Conservation (phyloP, 805 yeast species). For the Blastobotrys terrestris region DNA sequence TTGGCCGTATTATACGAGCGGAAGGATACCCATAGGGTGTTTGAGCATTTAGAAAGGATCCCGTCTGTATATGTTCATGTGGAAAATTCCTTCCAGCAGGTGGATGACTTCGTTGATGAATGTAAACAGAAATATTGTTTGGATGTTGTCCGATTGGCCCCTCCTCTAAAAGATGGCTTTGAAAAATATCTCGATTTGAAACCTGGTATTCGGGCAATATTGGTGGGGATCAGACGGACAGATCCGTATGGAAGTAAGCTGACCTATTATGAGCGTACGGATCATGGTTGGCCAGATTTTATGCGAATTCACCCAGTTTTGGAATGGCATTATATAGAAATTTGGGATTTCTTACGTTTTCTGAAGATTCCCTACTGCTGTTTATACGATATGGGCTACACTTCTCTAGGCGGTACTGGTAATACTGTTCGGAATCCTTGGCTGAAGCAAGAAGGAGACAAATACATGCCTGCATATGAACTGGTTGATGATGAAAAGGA, state of each 20-base stretch:
- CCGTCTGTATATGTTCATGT: constrained; percentile 70
- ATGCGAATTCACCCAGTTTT: constrained; percentile 80
- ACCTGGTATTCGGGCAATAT: constrained; percentile 58
- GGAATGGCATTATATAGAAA: constrained; percentile 76
- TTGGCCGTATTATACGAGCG: constrained; percentile 45
- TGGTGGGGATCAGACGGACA: constrained; percentile 81
- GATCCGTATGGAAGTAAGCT: constrained; percentile 76
- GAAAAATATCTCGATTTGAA: constrained; percentile 48
- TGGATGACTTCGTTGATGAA: constrained; percentile 55
- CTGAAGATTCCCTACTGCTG: constrained; percentile 61
- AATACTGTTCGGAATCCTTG: constrained; percentile 71
- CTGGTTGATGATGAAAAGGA: constrained; percentile 52
- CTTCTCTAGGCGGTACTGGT: constrained; percentile 77
- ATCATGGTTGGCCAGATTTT: constrained; percentile 87
- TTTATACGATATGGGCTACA: constrained; percentile 78
- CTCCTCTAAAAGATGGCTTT: constrained; percentile 63
- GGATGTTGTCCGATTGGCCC: constrained; percentile 34
- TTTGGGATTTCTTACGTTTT: constrained; percentile 70
- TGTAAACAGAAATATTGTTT: constrained; percentile 54
- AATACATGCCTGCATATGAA: constrained; percentile 42
- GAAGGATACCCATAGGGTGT: constrained; percentile 13
- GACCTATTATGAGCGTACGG: constrained; percentile 63
- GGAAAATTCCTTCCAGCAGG: constrained; percentile 64
- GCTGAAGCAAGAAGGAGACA: constrained; percentile 28
- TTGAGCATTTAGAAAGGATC: constrained; percentile 28